These are phyloP conservation scores for Pterocarpus santalinus DNA, from an alignment of 306 rosid species.

Conservation along the genomic window DNA sequence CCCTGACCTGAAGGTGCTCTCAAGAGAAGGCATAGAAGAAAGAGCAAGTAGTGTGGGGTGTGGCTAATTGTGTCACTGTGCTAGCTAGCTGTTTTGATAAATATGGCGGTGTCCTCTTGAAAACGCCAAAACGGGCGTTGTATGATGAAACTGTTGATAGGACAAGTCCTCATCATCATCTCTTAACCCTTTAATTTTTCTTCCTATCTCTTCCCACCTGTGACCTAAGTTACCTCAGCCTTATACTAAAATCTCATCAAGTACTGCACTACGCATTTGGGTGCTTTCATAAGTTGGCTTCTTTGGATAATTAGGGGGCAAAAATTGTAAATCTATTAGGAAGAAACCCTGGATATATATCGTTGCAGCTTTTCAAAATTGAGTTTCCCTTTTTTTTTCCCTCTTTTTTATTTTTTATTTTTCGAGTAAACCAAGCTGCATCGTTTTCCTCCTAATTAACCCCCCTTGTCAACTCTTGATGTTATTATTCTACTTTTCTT, in stretches of 20 bases:
- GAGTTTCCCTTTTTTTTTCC: conserved; percentile 23
- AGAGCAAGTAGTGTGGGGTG: conserved; percentile 40
- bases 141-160: conserved; percentile 57
- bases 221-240: conserved; percentile 34
- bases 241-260: background rate
- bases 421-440: conserved; percentile 10
- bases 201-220: conserved; percentile 38
- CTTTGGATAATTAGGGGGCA: conserved; percentile 35
- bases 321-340: conserved; percentile 26
- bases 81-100: conserved; percentile 38
- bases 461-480: background rate
- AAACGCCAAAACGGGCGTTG: conserved; percentile 55
- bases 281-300: conserved; percentile 27
- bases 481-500: too few species aligned
- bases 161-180: conserved; percentile 54
- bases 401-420: background rate
- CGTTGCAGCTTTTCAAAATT: conserved; percentile 16
- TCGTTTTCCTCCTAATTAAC: background rate
- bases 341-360: background rate
- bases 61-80: conserved; percentile 40
- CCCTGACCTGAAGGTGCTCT: conserved; percentile 16
- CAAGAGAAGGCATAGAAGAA: background rate
- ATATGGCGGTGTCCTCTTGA: conserved; percentile 40
- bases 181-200: conserved; percentile 49
- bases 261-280: background rate